These are phyloP conservation scores for Fusarium clavum DNA, from an alignment of 2,329 filamentous ascomycete species.

Conservation along the genomic window DNA sequence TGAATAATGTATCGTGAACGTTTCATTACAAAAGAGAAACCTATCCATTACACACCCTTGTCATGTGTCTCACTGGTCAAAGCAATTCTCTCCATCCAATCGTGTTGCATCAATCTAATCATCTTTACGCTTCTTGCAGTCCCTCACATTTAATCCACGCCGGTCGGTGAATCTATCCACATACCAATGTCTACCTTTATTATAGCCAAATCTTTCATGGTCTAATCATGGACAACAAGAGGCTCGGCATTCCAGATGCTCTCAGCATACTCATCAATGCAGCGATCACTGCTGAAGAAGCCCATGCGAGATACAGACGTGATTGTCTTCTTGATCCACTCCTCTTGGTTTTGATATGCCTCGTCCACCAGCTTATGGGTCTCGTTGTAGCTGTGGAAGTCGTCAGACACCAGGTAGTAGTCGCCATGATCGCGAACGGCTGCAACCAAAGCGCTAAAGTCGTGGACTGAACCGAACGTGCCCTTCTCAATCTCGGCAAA, in stretches of 20 bases:
- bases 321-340: slow-evolving; percentile 93
- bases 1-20: slow-evolving; percentile 14
- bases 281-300: slow-evolving; percentile 95
- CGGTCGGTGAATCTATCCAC: slow-evolving; percentile 29
- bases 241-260: slow-evolving; percentile 98
- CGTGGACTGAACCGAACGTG: slow-evolving; percentile 80
- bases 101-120: slow-evolving; percentile 30
- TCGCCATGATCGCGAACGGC: slow-evolving; percentile 93
- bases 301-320: slow-evolving; percentile 92
- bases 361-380: slow-evolving; percentile 93
- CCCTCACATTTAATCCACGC: slow-evolving; percentile 4
- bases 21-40: slow-evolving; percentile 32
- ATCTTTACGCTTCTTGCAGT: slow-evolving; percentile 11
- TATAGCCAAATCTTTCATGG: slow-evolving; percentile 1
- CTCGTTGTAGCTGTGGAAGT: slow-evolving; percentile 94
- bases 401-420: slow-evolving; percentile 97
- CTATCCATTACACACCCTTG: slow-evolving; percentile 22
- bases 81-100: slow-evolving; percentile 4
- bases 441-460: slow-evolving; percentile 85
- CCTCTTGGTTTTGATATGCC: slow-evolving; percentile 90
- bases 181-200: slow-evolving; percentile 19
- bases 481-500: slow-evolving; percentile 85
- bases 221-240: slow-evolving; percentile 60
- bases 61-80: slow-evolving; percentile 13
- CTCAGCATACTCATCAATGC: slow-evolving; percentile 97